Percentiles rank a stretch among this genome's conserved stretches.
Conservation (phyloP, 768 basidiomycete genomes). For the Russula brevipes region DNA sequence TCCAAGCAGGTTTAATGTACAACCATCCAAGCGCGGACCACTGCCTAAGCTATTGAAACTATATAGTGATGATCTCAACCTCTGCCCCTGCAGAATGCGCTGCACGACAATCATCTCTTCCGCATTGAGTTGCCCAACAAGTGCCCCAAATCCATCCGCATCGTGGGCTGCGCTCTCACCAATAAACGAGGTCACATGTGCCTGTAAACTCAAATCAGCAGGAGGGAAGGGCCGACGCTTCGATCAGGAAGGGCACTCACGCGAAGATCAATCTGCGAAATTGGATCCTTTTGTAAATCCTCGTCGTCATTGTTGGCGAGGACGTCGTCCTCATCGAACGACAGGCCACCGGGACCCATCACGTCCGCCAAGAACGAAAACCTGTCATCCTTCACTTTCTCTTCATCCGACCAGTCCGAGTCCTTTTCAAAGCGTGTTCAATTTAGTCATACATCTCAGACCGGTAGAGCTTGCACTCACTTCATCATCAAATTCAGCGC, state of each 20-base stretch:
- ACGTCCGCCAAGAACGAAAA: slow-evolving; percentile 80
- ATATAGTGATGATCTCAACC: neutral
- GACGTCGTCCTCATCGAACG: slow-evolving; percentile 67
- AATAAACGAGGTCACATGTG: slow-evolving; percentile 65
- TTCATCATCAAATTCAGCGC: slow-evolving; percentile 73
- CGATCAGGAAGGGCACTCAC: slow-evolving; percentile 33
- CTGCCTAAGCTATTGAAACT: neutral
- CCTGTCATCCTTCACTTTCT: slow-evolving; percentile 68
- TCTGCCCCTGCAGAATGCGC: slow-evolving; percentile 30
- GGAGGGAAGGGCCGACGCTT: neutral
- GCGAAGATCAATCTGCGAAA: slow-evolving; percentile 80
- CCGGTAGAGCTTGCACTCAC: slow-evolving; percentile 36
- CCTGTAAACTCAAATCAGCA: slow-evolving; percentile 36
- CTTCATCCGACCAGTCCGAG: slow-evolving; percentile 94
- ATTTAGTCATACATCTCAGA: too few species aligned
- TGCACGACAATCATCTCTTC: slow-evolving; percentile 70
- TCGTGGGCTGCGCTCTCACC: slow-evolving; percentile 61
- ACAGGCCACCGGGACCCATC: slow-evolving; percentile 65
- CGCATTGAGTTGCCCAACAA: slow-evolving; percentile 60
- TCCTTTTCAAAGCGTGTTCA: slow-evolving; percentile 41
- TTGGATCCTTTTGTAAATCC: slow-evolving; percentile 79
- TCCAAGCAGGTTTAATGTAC: slow-evolving; percentile 24
- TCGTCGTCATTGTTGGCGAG: slow-evolving; percentile 74
- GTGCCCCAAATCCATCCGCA: slow-evolving; percentile 52
- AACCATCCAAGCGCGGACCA: slow-evolving; percentile 14